Conservation (phyloP, 305 asterid genomes). For the Nicotiana rustica region DNA sequence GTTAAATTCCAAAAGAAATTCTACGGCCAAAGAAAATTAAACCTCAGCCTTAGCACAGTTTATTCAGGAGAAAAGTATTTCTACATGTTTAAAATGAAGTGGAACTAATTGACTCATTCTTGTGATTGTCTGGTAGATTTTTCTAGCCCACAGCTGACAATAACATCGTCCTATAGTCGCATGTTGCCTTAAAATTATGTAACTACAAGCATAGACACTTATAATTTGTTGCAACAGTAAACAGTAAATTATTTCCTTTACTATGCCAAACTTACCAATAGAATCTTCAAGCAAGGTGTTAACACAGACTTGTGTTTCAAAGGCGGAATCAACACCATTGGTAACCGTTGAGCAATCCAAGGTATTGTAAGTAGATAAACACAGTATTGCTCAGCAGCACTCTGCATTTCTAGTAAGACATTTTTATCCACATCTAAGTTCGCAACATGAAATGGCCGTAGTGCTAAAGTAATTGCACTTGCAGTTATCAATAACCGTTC, state of each 20-base stretch:
- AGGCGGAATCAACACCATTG: constrained; percentile 84
- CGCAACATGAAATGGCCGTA: constrained; percentile 77
- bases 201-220: neutral
- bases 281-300: constrained; percentile 75
- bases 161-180: neutral
- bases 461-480: constrained; percentile 67
- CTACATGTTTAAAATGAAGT: neutral
- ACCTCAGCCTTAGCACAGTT: neutral
- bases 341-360: constrained; percentile 87
- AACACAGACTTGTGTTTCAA: constrained; percentile 82
- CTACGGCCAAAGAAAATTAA: neutral
- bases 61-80: neutral
- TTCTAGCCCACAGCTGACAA: neutral
- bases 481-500: constrained; percentile 57
- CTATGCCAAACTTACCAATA: constrained; percentile 75
- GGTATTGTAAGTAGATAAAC: constrained; percentile 80
- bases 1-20: neutral
- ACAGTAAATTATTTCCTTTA: constrained; percentile 30
- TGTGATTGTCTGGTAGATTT: neutral
- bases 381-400: constrained; percentile 76
- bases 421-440: constrained; percentile 48
- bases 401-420: constrained; percentile 50
- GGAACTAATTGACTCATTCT: neutral
- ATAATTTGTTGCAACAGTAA: neutral
- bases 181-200: neutral